These are phyloP conservation scores for Cryptomeria japonica DNA, from an alignment of 75 land plant genomes.

Conservation along the genomic window DNA sequence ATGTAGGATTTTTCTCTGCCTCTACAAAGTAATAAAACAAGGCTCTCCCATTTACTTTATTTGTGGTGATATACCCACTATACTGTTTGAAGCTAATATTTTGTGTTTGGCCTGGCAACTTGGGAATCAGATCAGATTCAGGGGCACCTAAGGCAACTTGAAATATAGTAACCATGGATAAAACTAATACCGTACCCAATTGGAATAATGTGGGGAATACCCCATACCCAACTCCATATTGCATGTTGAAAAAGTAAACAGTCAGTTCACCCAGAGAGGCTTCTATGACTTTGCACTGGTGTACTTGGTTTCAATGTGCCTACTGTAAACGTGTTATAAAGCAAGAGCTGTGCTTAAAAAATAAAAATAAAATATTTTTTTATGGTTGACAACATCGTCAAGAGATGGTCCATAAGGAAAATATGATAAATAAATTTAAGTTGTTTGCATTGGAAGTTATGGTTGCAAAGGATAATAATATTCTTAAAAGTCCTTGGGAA, in stretches of 20 bases:
- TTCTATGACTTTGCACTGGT: no score
- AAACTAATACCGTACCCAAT: neutral
- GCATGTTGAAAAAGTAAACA: neutral
- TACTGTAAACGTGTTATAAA: no score
- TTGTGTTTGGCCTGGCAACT: slow-evolving; percentile 41
- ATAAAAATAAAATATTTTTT: no score
- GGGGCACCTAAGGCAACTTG: neutral
- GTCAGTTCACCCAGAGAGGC: neutral
- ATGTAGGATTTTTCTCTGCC: slow-evolving; percentile 30
- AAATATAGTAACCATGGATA: neutral
- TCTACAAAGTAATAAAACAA: slow-evolving; percentile 65
- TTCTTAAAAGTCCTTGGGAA: no score
- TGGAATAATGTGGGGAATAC: neutral
- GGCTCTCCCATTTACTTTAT: slow-evolving; percentile 28
- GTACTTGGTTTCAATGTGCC: no score
- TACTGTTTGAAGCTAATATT: slow-evolving; percentile 31
- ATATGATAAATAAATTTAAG: no score
- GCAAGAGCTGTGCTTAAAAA: no score
- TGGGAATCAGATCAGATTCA: slow-evolving; percentile 24
- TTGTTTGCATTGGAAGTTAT: no score
- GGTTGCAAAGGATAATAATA: no score
- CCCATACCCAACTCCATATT: neutral
- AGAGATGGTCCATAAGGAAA: no score
- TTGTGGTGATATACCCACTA: slow-evolving; percentile 33
- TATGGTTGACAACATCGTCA: no score